Evolutionary conservation across 208 protist species (phyloP).

Genomic region (Trypanosoma cruzi): DNA sequence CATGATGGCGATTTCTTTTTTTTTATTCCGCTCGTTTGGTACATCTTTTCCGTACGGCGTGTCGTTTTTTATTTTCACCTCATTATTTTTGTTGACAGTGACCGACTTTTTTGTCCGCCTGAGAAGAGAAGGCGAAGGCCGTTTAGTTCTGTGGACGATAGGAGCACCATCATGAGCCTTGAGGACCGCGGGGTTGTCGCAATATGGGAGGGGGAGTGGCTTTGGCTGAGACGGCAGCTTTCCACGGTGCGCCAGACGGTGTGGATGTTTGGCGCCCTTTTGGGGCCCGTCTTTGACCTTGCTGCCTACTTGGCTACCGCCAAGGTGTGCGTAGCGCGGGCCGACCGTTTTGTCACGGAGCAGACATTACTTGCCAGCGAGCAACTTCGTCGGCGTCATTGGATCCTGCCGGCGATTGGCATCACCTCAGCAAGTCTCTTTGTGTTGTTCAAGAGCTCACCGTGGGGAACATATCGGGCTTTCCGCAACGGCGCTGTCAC

Average conservation of each 20-base stretch:
- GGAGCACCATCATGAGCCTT: slow-evolving; percentile 14
- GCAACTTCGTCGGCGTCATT: slow-evolving; percentile 40
- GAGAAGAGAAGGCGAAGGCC: background rate
- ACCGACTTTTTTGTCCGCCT: background rate
- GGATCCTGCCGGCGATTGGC: slow-evolving; percentile 62
- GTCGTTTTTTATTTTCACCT: background rate
- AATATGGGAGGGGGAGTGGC: slow-evolving; percentile 83
- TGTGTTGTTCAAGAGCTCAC: slow-evolving; percentile 55
- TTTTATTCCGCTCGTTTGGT: background rate
- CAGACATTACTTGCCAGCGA: slow-evolving; percentile 35
- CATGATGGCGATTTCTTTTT: background rate
- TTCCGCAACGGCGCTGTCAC: slow-evolving; percentile 62
- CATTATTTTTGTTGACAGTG: background rate
- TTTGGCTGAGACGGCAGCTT: slow-evolving; percentile 61
- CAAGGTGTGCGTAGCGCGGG: slow-evolving; percentile 38
- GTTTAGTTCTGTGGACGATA: background rate
- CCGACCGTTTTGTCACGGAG: slow-evolving; percentile 51
- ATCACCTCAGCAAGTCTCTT: slow-evolving; percentile 46
- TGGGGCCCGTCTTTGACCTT: slow-evolving; percentile 43
- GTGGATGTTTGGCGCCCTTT: slow-evolving; percentile 14
- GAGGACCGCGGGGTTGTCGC: slow-evolving; percentile 33
- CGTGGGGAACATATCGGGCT: slow-evolving; percentile 55
- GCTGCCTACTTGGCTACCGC: slow-evolving; percentile 52
- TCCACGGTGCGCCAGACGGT: slow-evolving; percentile 41
- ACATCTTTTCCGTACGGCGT: background rate